Conservation (phyloP, 768 basidiomycete species). For the Termitomyces sp. region DNA sequence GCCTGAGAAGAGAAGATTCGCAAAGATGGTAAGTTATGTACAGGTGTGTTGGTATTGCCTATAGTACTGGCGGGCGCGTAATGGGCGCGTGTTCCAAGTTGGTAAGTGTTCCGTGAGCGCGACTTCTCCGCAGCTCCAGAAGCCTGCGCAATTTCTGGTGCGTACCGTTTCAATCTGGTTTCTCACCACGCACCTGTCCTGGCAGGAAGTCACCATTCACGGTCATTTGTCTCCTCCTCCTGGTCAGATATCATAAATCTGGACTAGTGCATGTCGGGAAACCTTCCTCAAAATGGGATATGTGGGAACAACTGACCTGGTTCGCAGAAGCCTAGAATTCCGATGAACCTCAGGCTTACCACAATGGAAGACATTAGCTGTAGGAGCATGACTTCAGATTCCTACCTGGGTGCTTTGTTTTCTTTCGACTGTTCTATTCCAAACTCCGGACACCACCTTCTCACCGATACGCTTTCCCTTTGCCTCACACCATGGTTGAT, state of each 20-base stretch:
- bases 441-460: neutral
- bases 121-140: neutral
- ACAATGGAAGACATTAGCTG: neutral
- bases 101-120: neutral
- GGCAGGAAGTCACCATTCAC: neutral
- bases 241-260: neutral
- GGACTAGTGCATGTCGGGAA: neutral
- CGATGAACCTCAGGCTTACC: neutral
- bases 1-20: slow-evolving; percentile 4
- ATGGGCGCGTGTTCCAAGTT: neutral
- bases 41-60: neutral
- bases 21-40: neutral
- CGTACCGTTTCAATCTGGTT: neutral
- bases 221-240: neutral
- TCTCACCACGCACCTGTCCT: neutral
- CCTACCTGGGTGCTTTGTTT: neutral
- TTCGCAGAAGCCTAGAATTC: slow-evolving; percentile 7
- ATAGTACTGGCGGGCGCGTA: neutral
- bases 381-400: neutral
- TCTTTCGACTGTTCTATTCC: slow-evolving; percentile 1
- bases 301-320: slow-evolving; percentile 1
- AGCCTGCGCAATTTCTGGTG: neutral
- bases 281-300: neutral
- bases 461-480: neutral
- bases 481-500: neutral